phyloP scores from a whole-genome alignment of 2,329 filamentous ascomycete genomes.

The Alternaria ventricosa region DNA sequence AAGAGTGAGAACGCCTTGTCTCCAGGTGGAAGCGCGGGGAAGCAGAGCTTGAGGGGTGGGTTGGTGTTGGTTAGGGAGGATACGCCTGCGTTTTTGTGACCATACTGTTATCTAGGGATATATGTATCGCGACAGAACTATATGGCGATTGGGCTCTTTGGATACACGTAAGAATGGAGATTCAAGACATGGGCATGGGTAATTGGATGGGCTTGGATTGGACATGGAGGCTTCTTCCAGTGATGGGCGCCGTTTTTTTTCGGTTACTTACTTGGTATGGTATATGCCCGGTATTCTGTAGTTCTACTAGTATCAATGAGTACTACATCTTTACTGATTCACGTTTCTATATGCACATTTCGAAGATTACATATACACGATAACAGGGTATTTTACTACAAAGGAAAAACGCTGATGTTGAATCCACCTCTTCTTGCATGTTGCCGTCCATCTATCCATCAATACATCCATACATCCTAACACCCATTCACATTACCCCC shows the following conservation, averaged over 20 bases:
- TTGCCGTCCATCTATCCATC: too few relatives aligned
- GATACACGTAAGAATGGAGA: not conserved
- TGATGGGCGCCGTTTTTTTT: not conserved
- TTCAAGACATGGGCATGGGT: not conserved
- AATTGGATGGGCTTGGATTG: not conserved
- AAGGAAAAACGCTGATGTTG: not conserved
- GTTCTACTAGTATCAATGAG: not conserved
- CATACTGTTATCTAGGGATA: not conserved
- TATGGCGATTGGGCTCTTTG: not conserved
- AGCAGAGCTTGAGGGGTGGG: conserved; percentile 9
- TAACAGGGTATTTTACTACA: not conserved
- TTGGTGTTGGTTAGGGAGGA: conserved; percentile 24
- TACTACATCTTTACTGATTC: not conserved
- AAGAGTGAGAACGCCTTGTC: conserved; percentile 14
- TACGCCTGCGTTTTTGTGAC: conserved; percentile 32
- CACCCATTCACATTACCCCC: too few relatives aligned
- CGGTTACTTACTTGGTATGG: not conserved
- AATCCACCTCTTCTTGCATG: not conserved
- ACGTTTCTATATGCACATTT: not conserved
- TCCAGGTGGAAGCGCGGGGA: not conserved
- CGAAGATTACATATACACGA: not conserved
- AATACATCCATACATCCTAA: too few relatives aligned
- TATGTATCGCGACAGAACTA: not conserved
- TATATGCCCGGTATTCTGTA: not conserved
- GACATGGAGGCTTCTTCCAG: not conserved